Evolutionary conservation across 176 grass and related monocot species (phyloP).

Genomic region (Bromus sterilis): DNA sequence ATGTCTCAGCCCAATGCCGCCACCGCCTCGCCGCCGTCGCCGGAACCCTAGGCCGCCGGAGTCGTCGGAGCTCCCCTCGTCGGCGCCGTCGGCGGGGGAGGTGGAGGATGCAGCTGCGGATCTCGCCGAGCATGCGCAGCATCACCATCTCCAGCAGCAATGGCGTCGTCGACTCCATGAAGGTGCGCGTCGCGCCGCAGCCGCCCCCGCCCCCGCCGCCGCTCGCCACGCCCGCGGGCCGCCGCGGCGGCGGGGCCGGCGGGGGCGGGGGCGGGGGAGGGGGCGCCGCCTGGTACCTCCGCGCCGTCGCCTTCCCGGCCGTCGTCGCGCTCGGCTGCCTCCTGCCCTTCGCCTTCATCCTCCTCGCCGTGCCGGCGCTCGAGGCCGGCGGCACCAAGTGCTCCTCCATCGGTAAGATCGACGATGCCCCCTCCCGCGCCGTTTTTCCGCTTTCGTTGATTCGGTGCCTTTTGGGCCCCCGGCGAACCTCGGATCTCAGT

Average conservation of each 20-base stretch:
- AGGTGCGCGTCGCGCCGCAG: conserved; percentile 80
- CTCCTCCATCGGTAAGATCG: conserved; percentile 76
- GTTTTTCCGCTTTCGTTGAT: background rate
- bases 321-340: conserved; percentile 64
- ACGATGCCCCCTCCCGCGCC: too few species aligned
- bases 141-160: conserved; percentile 98
- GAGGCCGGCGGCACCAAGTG: conserved; percentile 79
- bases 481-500: conserved; percentile 20
- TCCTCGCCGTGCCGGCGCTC: conserved; percentile 71
- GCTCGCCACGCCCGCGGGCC: conserved; percentile 14
- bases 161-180: conserved; percentile 91
- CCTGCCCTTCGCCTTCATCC: conserved; percentile 84
- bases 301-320: conserved; percentile 36
- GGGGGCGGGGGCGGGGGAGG: conserved; percentile 1
- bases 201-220: conserved; percentile 53
- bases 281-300: conserved; percentile 34
- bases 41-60: conserved; percentile 51
- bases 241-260: conserved; percentile 23
- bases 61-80: conserved; percentile 36
- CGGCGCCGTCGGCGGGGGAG: conserved; percentile 36
- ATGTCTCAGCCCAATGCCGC: conserved; percentile 59
- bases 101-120: conserved; percentile 98
- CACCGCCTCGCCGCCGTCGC: conserved; percentile 50
- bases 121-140: conserved; percentile 99
- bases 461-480: conserved; percentile 21